Conservation (phyloP, 1,284 basidiomycete species). For the Trametes versicolor region DNA sequence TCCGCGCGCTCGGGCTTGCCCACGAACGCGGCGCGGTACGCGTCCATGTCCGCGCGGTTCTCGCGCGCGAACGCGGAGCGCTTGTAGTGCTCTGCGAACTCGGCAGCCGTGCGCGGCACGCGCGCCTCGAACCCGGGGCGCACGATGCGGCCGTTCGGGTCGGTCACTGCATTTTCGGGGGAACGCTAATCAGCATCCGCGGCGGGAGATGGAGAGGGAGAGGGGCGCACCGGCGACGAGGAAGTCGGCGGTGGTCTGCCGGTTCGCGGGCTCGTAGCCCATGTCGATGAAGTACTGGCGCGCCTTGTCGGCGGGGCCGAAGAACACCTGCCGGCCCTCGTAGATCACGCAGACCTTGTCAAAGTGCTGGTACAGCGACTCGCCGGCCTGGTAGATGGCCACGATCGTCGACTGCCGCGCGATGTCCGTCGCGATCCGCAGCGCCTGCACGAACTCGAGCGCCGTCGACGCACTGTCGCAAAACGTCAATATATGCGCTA, state of each 20-base stretch:
- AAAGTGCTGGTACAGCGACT: slow-evolving; percentile 58
- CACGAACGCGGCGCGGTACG: slow-evolving; percentile 51
- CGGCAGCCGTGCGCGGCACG: slow-evolving; percentile 58
- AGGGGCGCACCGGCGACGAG: slow-evolving; percentile 51
- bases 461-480: slow-evolving; percentile 60
- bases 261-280: slow-evolving; percentile 64
- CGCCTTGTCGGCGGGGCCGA: slow-evolving; percentile 61
- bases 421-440: slow-evolving; percentile 66
- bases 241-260: slow-evolving; percentile 72
- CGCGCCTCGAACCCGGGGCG: slow-evolving; percentile 53
- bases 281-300: slow-evolving; percentile 69
- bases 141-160: slow-evolving; percentile 57
- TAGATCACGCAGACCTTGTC: slow-evolving; percentile 74
- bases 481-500: not conserved
- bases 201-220: not conserved
- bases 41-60: slow-evolving; percentile 57
- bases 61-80: slow-evolving; percentile 48
- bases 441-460: slow-evolving; percentile 63
- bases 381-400: slow-evolving; percentile 71
- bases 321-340: slow-evolving; percentile 72
- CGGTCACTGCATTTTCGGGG: slow-evolving; percentile 52
- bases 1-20: slow-evolving; percentile 41
- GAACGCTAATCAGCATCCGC: not conserved
- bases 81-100: slow-evolving; percentile 60
- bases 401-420: slow-evolving; percentile 61